Evolutionary conservation across 1,284 basidiomycete species (phyloP), one percentile per base, ranked within the genome.

Genomic region (Marasmius sp.): DNA sequence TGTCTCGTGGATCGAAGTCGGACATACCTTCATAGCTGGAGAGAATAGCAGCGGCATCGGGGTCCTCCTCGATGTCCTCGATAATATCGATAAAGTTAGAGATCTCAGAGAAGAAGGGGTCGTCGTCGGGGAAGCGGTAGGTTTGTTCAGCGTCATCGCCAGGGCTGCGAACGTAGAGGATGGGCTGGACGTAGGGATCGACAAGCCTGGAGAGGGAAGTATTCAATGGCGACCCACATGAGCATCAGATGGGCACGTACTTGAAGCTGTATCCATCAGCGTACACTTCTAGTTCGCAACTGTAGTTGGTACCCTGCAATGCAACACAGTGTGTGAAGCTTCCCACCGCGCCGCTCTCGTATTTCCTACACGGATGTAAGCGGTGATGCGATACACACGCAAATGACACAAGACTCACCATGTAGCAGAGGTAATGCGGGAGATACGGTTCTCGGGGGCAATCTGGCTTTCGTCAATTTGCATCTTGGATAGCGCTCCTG

Each of bases 91-190:
- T 90, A 71, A 92, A 84, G 74, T 91, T 90, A 50, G 92, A 93
- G 50, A 95, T 85, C 76, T 95, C 92, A 27, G 92, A 93, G 82
- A 94, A 94, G 85, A 95, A 95, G 12, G 93, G 93, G 72, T 96
- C 94, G 70, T 96, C 94, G 65, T 95, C 92, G 3, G 84, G 84
- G 81, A 92, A 94, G 57, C 81, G 78, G 73, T 89, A 80, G 51
- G 82, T 82, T 71, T 93, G 90, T 72, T 95, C 94, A 66, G 86
- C 81, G 74, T 97, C 94, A 71, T 91, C 91, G 66, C 91, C 92
- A 1, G 93, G 92, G 71, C 84, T 85, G 71, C 95, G 92, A 64
- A 97, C 82, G 71, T 90, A 90, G 39, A 97, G 86, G 7, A 91
- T 82, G 3, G 95, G 95, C 69, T 88, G 85, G 20, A 91, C 89